A percentile compares a stretch with the other conserved stretches of the same genome.
phyloP scores from a whole-genome alignment of 108 stramenopile genomes.

The Pseudonitzschia delicatissima region DNA sequence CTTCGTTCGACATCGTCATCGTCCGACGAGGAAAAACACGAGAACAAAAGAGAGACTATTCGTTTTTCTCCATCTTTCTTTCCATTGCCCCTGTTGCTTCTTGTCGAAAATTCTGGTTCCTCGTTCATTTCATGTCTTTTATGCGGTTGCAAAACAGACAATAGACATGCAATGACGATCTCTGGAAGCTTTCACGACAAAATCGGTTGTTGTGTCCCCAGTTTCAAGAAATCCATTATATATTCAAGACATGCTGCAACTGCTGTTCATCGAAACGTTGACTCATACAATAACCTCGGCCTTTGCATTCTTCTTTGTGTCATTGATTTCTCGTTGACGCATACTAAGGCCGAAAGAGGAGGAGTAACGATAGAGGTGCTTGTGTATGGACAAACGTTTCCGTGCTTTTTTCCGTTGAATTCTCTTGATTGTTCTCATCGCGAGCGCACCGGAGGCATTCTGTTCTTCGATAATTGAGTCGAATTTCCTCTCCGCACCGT shows the following conservation, averaged over 20 bases:
- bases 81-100: background rate
- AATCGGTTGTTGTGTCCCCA: no score
- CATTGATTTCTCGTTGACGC: no score
- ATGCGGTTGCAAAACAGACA: background rate
- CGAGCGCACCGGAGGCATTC: background rate
- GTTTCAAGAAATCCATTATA: no score
- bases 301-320: no score
- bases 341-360: no score
- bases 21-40: background rate
- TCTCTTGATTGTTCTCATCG: background rate
- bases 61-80: background rate
- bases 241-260: no score
- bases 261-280: no score
- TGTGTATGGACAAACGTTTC: background rate
- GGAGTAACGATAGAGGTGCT: slow-evolving; percentile 6
- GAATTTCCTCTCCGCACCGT: background rate
- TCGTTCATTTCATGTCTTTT: background rate
- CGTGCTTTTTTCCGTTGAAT: background rate
- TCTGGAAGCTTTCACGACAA: no score
- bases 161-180: no score
- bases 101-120: background rate
- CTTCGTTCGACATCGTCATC: no score
- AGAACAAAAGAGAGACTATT: background rate
- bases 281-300: no score
- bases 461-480: background rate